Evolutionary conservation across 108 stramenopile species (phyloP), one percentile per base, ranked within the genome.

Genomic region (Cylindrotheca fusiformis): DNA sequence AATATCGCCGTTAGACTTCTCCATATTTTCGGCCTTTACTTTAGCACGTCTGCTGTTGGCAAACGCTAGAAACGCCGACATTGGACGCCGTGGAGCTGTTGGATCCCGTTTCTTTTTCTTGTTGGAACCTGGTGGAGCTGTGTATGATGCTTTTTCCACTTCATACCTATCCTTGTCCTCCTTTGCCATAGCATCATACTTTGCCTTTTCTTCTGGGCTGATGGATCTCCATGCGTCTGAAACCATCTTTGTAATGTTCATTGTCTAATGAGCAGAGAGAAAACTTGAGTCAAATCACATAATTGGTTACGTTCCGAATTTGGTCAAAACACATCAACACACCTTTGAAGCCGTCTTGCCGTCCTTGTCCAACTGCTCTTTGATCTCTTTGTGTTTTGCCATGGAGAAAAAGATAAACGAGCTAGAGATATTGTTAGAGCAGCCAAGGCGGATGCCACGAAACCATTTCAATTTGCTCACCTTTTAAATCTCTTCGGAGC

Each of bases 381-480:
- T 63, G 22, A 71, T 65, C 32, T 64, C 67, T 27, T 68, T 68
- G 58, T 72, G 77, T 32, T 76, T 80, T 54, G 66, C 70, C 54
- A 69, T 72, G 54, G 74, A 72, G 36, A 80, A 80, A 45, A 80
- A 80, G 27, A 80, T 80, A 45, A 72, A 80, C 3, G 78, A 74
- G 21, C 72, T 74, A 21, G 14, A 14, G 1, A 55, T 1, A 28
- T n/a, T n/a, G n/a, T n/a, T n/a, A n/a, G 12, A 51, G 24, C 17
- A 5, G 12, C 12, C 18, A 55, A 18, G 22, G 1, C 18, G 32
- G 53, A 25, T 55, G 22, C 53, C n/a, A 32, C 24, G 10, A 12
- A 52, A n/a, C 51, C 21, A 14, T 23, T 23, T 14, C n/a, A n/a
- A n/a, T n/a, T n/a, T 6, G 29, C 63, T 19, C 33, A 74, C 72